phyloP scores from a whole-genome alignment of 2,329 filamentous ascomycete genomes.

The Cladosporium sp. region DNA sequence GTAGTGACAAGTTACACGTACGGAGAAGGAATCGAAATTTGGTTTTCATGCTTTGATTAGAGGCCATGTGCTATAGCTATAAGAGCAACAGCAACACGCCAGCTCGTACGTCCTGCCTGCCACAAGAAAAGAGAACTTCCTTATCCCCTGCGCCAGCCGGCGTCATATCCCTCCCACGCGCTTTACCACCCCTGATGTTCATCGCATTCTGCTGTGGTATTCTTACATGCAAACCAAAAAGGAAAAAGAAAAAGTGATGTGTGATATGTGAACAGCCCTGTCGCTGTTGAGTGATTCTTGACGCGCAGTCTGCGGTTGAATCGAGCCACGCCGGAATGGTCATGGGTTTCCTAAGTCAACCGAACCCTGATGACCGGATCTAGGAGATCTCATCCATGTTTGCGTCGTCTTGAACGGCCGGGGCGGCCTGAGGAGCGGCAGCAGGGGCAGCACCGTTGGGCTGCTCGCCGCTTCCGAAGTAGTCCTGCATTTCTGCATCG shows the following conservation, averaged over 20 bases:
- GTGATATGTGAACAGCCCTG: background rate
- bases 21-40: too few relatives aligned
- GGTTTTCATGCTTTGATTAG: background rate
- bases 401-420: conserved; percentile 44
- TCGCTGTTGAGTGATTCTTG: background rate
- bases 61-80: too few relatives aligned
- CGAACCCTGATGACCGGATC: background rate
- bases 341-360: background rate
- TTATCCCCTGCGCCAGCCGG: background rate
- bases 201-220: conserved; percentile 12
- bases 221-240: conserved; percentile 8
- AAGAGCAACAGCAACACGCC: too few relatives aligned
- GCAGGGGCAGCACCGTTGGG: conserved; percentile 40
- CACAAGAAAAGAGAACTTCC: background rate
- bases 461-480: conserved; percentile 61
- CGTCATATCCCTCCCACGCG: background rate
- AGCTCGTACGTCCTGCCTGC: background rate
- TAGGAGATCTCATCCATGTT: conserved; percentile 46
- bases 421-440: conserved; percentile 45
- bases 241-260: background rate
- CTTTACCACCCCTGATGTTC: background rate
- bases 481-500: conserved; percentile 96
- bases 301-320: background rate
- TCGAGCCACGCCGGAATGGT: background rate
- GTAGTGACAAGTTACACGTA: too few relatives aligned